These are phyloP conservation scores for Cystobasidium slooffiae DNA, from an alignment of 1,284 basidiomycete genomes.

Conservation along the genomic window DNA sequence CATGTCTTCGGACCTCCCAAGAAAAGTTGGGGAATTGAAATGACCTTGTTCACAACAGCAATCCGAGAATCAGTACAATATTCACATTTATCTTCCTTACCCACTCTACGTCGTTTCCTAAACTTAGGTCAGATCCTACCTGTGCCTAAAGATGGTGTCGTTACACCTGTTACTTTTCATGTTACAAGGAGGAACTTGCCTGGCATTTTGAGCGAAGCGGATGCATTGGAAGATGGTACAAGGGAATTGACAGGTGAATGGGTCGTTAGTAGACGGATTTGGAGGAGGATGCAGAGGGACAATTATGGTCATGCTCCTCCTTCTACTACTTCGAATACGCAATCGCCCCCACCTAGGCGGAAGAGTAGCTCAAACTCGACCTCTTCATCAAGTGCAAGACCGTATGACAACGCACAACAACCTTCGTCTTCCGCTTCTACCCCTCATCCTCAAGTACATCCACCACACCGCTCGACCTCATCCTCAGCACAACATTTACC, in stretches of 20 bases:
- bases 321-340: not conserved
- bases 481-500: not conserved
- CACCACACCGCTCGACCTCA: conserved; percentile 4
- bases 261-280: conserved; percentile 89
- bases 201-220: conserved; percentile 75
- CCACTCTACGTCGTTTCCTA: conserved; percentile 48
- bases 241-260: conserved; percentile 92
- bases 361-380: not conserved
- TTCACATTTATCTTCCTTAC: conserved; percentile 83
- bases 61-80: conserved; percentile 85
- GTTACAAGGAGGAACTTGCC: conserved; percentile 74
- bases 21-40: conserved; percentile 58
- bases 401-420: too few relatives aligned
- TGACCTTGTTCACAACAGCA: conserved; percentile 65
- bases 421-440: too few relatives aligned
- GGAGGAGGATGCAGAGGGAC: conserved; percentile 84
- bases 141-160: conserved; percentile 87
- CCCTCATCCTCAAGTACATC: not conserved
- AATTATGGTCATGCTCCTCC: conserved; percentile 58
- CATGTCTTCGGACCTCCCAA: conserved; percentile 63
- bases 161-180: conserved; percentile 90
- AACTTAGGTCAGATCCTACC: conserved; percentile 63
- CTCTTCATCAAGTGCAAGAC: not conserved
- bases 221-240: conserved; percentile 71
- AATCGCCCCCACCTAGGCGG: not conserved